phyloP scores from a whole-genome alignment of 2,329 filamentous ascomycete species.

The Apiospora phragmitis region DNA sequence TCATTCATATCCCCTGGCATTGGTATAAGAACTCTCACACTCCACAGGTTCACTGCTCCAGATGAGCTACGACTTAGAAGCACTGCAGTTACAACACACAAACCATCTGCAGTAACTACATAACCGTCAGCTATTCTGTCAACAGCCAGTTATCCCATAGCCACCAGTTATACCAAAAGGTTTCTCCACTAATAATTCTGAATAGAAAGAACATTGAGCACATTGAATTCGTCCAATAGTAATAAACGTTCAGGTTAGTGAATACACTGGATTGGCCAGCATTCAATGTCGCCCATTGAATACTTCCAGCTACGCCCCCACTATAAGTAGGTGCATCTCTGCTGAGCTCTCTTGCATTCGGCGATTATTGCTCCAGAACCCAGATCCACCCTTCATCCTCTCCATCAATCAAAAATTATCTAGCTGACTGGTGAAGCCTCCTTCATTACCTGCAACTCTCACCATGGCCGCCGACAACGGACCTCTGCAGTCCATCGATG shows the following conservation, averaged over 20 bases:
- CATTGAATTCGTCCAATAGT: not conserved
- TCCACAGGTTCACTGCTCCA: too few relatives aligned
- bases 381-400: not conserved
- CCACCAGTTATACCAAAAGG: not conserved
- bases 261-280: not conserved
- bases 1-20: not conserved
- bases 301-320: not conserved
- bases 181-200: not conserved
- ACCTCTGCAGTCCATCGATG: constrained; percentile 40
- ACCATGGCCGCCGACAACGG: not conserved
- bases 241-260: not conserved
- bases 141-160: not conserved
- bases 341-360: not conserved
- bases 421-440: not conserved
- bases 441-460: not conserved
- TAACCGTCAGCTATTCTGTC: not conserved
- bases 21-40: too few relatives aligned
- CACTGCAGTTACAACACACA: not conserved
- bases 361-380: not conserved
- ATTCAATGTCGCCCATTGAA: not conserved
- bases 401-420: not conserved
- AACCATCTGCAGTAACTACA: not conserved
- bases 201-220: too few relatives aligned
- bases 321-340: not conserved
- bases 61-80: not conserved